These are phyloP conservation scores for Dendrocalamus sinicus DNA, from an alignment of 176 grass and related monocot genomes.

Conservation along the genomic window DNA sequence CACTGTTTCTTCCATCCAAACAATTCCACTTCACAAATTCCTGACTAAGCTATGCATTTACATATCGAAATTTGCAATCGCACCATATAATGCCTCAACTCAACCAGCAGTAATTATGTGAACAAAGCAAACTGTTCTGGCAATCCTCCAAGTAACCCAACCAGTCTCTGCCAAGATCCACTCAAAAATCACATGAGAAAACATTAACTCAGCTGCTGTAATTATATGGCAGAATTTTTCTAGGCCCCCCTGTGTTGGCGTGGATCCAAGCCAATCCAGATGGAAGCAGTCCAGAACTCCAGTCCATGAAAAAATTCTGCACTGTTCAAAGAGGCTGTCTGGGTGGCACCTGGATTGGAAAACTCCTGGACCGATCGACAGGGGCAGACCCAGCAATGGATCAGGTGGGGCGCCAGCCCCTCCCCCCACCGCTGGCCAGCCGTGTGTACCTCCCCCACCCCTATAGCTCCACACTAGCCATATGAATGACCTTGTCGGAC, in stretches of 20 bases:
- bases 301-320: background rate
- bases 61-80: background rate
- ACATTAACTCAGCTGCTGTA: slow-evolving; percentile 16
- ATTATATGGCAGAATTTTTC: slow-evolving; percentile 2
- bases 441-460: too few relatives aligned
- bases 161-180: slow-evolving; percentile 16
- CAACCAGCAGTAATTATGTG: background rate
- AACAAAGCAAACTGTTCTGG: slow-evolving; percentile 8
- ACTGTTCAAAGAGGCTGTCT: background rate
- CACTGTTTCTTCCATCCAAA: background rate
- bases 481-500: too few relatives aligned
- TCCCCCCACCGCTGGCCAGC: too few relatives aligned
- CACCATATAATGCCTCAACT: background rate
- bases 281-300: background rate
- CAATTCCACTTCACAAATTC: background rate
- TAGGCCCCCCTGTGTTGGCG: background rate
- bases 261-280: background rate
- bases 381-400: too few relatives aligned
- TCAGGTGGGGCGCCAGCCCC: too few relatives aligned
- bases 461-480: too few relatives aligned
- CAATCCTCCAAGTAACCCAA: slow-evolving; percentile 1
- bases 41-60: background rate
- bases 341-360: background rate
- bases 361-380: background rate
- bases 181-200: background rate